A percentile compares a stretch with the other conserved stretches of the same genome.
Evolutionary conservation across 1,284 basidiomycete genomes (phyloP).

Genomic region (Pyrrhoderma noxium): DNA sequence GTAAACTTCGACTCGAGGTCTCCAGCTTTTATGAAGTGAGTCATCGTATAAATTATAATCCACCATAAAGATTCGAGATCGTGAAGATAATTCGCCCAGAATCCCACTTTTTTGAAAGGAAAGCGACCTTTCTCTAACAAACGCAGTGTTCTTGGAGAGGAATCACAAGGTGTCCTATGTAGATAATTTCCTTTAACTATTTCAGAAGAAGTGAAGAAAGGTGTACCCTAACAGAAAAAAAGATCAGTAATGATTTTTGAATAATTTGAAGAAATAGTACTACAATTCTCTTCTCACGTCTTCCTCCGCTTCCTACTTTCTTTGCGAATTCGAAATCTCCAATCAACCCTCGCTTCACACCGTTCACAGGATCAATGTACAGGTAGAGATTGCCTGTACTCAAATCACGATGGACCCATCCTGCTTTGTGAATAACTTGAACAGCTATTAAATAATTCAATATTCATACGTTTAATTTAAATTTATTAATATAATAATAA

Average conservation of each 20-base stretch:
- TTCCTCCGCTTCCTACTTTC: not conserved
- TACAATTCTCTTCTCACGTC: not conserved
- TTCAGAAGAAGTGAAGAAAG: constrained; percentile 5
- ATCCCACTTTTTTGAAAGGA: not conserved
- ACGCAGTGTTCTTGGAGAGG: too few relatives aligned
- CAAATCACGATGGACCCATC: constrained; percentile 7
- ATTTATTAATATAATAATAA: too few relatives aligned
- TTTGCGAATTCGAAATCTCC: constrained; percentile 9
- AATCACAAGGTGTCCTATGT: too few relatives aligned
- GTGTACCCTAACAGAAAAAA: constrained; percentile 7
- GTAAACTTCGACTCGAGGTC: too few relatives aligned
- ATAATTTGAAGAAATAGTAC: not conserved
- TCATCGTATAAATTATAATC: not conserved
- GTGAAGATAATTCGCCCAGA: constrained; percentile 1
- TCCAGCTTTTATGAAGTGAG: too few relatives aligned
- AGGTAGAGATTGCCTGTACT: constrained; percentile 4
- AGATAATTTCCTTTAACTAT: not conserved
- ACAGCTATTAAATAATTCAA: not conserved
- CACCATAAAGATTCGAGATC: constrained; percentile 5
- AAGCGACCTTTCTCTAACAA: not conserved
- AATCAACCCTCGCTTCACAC: not conserved
- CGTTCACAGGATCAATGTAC: not conserved
- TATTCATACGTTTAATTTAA: too few relatives aligned
- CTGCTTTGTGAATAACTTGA: not conserved
- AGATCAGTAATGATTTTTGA: not conserved